A percentile compares a stretch with the other conserved stretches of the same genome.
Evolutionary conservation across 2,329 filamentous ascomycete species (phyloP).

Genomic region (Sphaceloma murrayae): DNA sequence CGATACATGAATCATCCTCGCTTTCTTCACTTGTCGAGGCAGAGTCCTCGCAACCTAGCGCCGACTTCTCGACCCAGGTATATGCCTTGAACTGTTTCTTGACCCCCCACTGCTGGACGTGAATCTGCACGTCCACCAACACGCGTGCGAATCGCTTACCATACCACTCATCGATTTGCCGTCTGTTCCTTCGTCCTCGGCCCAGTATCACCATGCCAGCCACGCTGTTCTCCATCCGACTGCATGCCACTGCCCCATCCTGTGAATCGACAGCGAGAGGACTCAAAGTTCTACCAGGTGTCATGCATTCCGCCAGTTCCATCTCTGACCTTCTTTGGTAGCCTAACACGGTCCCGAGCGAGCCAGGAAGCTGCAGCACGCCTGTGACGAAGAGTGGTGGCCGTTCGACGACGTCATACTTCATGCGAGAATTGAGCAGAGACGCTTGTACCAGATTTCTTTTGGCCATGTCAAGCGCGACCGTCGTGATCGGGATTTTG

Average conservation of each 20-base stretch:
- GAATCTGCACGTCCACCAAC: constrained; percentile 10
- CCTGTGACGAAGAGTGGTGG: constrained; percentile 45
- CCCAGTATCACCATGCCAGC: constrained; percentile 39
- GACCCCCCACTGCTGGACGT: not conserved
- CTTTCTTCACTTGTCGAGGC: not conserved
- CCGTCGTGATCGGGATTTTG: constrained; percentile 16
- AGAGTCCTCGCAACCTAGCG: constrained; percentile 1
- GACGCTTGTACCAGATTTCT: constrained; percentile 22
- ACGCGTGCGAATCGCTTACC: not conserved
- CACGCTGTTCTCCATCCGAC: constrained; percentile 29
- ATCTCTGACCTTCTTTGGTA: constrained; percentile 27
- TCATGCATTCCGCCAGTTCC: constrained; percentile 26
- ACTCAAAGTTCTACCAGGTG: constrained; percentile 7
- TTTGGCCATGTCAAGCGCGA: constrained; percentile 24
- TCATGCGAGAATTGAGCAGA: constrained; percentile 39
- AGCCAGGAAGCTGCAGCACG: constrained; percentile 43
- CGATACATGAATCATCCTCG: too few species aligned
- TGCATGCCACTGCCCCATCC: constrained; percentile 20
- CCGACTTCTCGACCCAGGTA: constrained; percentile 7
- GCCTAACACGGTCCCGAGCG: constrained; percentile 32
- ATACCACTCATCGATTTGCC: constrained; percentile 7
- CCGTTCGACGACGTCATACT: constrained; percentile 45
- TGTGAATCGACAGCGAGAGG: constrained; percentile 19
- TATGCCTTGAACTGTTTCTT: constrained; percentile 3
- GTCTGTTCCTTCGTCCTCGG: constrained; percentile 7